These are phyloP conservation scores for Oropetium thomaeum DNA, from an alignment of 176 grass and related monocot species.

Conservation along the genomic window DNA sequence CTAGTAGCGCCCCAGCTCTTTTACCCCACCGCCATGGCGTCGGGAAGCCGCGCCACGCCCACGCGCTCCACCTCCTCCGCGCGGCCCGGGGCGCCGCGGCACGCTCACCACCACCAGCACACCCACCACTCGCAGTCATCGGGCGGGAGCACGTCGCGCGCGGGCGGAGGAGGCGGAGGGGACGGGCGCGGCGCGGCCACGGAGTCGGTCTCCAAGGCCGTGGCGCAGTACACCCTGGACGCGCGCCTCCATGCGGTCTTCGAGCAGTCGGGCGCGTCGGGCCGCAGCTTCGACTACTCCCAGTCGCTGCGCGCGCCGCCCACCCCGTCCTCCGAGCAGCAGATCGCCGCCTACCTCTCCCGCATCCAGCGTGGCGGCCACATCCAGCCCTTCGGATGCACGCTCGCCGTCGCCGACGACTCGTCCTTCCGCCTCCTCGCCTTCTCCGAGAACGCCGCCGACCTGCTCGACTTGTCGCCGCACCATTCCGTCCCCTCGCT, in stretches of 20 bases:
- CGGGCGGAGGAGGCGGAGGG: slow-evolving; percentile 20
- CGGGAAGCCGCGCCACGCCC: slow-evolving; percentile 57
- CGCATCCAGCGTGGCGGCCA: slow-evolving; percentile 91
- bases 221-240: slow-evolving; percentile 91
- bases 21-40: slow-evolving; percentile 48
- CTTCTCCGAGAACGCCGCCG: slow-evolving; percentile 79
- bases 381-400: slow-evolving; percentile 94
- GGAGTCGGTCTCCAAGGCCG: slow-evolving; percentile 86
- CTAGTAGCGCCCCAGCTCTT: neutral
- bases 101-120: slow-evolving; percentile 31
- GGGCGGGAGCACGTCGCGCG: slow-evolving; percentile 59
- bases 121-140: slow-evolving; percentile 62
- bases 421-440: slow-evolving; percentile 77
- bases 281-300: slow-evolving; percentile 89
- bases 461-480: slow-evolving; percentile 80
- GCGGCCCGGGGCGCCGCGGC: slow-evolving; percentile 40
- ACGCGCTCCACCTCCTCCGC: slow-evolving; percentile 38
- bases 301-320: slow-evolving; percentile 68
- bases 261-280: slow-evolving; percentile 87
- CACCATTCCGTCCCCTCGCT: slow-evolving; percentile 93
- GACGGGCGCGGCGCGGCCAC: slow-evolving; percentile 29
- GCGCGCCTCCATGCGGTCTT: slow-evolving; percentile 92
- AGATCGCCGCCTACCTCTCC: slow-evolving; percentile 94
- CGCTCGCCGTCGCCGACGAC: slow-evolving; percentile 79
- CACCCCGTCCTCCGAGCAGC: slow-evolving; percentile 68